These are phyloP conservation scores for Rosa chinensis DNA, from an alignment of 306 rosid species.

Conservation along the genomic window DNA sequence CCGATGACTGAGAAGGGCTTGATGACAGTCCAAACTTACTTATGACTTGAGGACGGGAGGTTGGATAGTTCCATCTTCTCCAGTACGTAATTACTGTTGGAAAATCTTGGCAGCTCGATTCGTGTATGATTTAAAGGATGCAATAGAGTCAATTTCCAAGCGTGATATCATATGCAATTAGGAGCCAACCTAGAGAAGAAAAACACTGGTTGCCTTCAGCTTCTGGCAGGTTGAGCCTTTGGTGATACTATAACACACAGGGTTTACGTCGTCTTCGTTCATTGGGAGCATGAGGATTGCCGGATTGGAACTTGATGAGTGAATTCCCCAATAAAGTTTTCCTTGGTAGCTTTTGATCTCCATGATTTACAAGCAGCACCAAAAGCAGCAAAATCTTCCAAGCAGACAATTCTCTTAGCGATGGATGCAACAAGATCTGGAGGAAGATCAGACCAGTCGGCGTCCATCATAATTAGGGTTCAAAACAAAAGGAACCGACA, in stretches of 20 bases:
- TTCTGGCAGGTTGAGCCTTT: background rate
- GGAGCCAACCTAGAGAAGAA: background rate
- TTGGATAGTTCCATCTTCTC: background rate
- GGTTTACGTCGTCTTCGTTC: background rate
- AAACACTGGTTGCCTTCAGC: background rate
- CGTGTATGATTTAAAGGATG: background rate
- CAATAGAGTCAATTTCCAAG: background rate
- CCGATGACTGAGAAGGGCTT: background rate
- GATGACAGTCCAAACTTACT: background rate
- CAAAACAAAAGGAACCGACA: background rate
- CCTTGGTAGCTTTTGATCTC: background rate
- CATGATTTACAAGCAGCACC: background rate
- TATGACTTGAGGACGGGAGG: background rate
- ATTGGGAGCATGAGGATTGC: background rate
- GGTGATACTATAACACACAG: background rate
- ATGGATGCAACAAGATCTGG: background rate
- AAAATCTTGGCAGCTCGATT: background rate
- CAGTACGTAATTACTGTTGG: too few relatives aligned
- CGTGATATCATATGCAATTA: background rate
- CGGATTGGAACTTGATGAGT: background rate
- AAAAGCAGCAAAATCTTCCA: background rate
- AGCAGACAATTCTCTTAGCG: background rate
- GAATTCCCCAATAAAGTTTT: background rate
- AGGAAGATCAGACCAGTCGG: background rate
- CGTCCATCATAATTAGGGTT: background rate